Base-by-base conservation (phyloP, 768 basidiomycete genomes). In the Cyathus striatus region DNA sequence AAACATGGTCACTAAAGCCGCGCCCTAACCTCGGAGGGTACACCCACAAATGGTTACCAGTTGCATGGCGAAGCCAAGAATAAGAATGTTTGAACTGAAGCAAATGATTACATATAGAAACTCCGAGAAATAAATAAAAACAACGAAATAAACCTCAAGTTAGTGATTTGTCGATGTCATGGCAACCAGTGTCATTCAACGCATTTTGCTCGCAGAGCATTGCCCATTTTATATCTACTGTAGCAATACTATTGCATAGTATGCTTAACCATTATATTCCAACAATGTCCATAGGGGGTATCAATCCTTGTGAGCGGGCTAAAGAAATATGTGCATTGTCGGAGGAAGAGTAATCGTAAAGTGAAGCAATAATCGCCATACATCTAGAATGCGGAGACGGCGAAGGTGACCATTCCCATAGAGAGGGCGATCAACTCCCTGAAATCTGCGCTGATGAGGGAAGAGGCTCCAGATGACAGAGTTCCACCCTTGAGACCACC, bases 401-500 rank as follows among this genome's bases (percentile, higher is more conserved):
- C n/a, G n/a, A n/a, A n/a, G n/a, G n/a, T n/a, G n/a, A 49, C 43
- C 36, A 56, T 41, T 39, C 62, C 62, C 43, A 60, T 55, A 1
- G 49, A 50, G n/a, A 56, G 36, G 18, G 56, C 55, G 26, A 61
- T 22, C 36, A 60, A 10, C 40, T 49, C 46, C 23, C 53, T 42
- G 47, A 54, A 48, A 24, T 48, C 54, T 14, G 53, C 44, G 42
- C 41, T 49, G 42, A 58, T 39, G 14, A 53, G 49, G n/a, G n/a
- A n/a, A n/a, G 51, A 45, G 14, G 59, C 61, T 2, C 49, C 54
- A 36, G 50, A 54, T 33, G 54, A 51, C 26, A 59, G 50, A 23
- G 47, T 43, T 24, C 60, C 62, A 17, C 59, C 60, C 30, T 55
- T 41, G 39, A 68, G 49, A 41, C 69, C 69, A 50, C 86, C 86